These are phyloP conservation scores for Tolypocladium sp. DNA, from an alignment of 2,329 filamentous ascomycete genomes.

Conservation along the genomic window DNA sequence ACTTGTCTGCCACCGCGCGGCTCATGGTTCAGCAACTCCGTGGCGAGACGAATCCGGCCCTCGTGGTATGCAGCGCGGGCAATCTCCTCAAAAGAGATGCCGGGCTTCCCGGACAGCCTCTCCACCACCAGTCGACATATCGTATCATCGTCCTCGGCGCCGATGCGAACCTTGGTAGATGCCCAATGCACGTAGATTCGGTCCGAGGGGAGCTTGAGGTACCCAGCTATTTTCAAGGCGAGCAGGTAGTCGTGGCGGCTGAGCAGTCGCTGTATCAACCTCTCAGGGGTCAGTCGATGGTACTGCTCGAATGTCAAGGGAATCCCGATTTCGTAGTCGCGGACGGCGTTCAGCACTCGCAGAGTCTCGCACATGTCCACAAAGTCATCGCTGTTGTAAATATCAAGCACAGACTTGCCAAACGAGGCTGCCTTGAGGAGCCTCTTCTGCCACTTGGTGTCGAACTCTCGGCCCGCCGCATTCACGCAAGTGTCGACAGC, in stretches of 20 bases:
- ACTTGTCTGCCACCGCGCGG: slow-evolving; percentile 94
- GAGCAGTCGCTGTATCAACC: slow-evolving; percentile 75
- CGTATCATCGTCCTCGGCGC: slow-evolving; percentile 76
- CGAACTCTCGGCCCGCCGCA: slow-evolving; percentile 88
- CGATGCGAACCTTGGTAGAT: slow-evolving; percentile 81
- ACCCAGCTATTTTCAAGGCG: slow-evolving; percentile 79
- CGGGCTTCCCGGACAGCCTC: slow-evolving; percentile 76
- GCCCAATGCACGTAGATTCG: slow-evolving; percentile 97
- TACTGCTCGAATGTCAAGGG: slow-evolving; percentile 93
- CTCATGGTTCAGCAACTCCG: slow-evolving; percentile 85
- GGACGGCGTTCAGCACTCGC: slow-evolving; percentile 83
- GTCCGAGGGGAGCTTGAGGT: slow-evolving; percentile 76
- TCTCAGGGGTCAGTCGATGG: slow-evolving; percentile 79
- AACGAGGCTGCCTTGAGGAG: slow-evolving; percentile 94
- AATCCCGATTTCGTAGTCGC: slow-evolving; percentile 84
- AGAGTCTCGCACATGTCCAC: slow-evolving; percentile 96
- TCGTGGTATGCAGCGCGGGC: slow-evolving; percentile 91
- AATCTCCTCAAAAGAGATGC: slow-evolving; percentile 93
- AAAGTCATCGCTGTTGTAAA: slow-evolving; percentile 98
- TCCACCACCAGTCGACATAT: slow-evolving; percentile 83
- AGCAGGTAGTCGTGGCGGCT: slow-evolving; percentile 87
- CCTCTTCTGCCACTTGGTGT: slow-evolving; percentile 86
- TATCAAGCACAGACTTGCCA: slow-evolving; percentile 91
- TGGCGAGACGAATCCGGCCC: slow-evolving; percentile 80
- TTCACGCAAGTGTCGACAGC: slow-evolving; percentile 91